Base-by-base conservation (phyloP, 176 grass and related monocot species). In the Carex parvula region DNA sequence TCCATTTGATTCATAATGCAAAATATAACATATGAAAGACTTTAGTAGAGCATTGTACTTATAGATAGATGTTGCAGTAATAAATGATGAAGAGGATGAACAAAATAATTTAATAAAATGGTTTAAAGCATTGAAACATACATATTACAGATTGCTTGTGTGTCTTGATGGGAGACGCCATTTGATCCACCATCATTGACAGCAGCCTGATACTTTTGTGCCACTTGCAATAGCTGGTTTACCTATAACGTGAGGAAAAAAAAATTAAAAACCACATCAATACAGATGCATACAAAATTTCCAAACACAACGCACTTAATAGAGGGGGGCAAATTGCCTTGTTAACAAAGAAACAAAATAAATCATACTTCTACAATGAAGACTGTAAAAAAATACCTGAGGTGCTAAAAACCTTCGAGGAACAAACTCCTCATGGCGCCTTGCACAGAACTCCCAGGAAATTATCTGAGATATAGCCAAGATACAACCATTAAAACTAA, bases 381-480 rank as follows among this genome's bases (percentile, higher is more conserved):
- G 16, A 52, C 48, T 46, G 32, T 12, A 52, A 68, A 64, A 10
- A 70, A 76, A 41, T 82, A 99, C 97, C 93, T 99, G 97, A 67
- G 91, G 91, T 84, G 97, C 84, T 80, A 99, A 56, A 79, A 92
- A 89, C 86, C 89, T 93, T 56, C 91, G 91, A 35, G 97, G 91
- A 60, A 92, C 86, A 88, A 94, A 99, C 72, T 99, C 93, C 21
- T 96, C 93, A 76, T 99, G 91, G 26, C 85, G 86, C 5, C 78
- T 90, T 86, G 90, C 90, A 90, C 97, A 99, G 77, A 99, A 99
- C 71, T 99, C 93, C 97, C 97, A 99, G 24, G 85, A 99, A 82
- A 99, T 68, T 83, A 99, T 96, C 97, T 99, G 81, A 66, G 78
- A 12, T 68, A 78, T 80, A 83, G 55, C 62, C 33, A 61, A 86